Base-by-base conservation (phyloP, 2,329 filamentous ascomycete genomes). In the Reticulascus tulasneorum region DNA sequence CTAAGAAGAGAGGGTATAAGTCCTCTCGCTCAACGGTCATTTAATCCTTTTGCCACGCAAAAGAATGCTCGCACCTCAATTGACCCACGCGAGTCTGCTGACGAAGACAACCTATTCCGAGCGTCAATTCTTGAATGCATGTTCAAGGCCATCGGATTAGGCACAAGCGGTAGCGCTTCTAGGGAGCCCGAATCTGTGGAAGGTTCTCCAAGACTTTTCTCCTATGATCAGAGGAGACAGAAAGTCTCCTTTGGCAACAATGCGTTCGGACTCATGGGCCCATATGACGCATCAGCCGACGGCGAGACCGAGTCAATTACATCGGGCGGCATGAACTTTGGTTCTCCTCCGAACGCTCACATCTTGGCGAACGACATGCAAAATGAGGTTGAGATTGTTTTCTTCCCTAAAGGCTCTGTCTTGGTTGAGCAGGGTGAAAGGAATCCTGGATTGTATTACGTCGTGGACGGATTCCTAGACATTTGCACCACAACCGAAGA, bases 381-480 rank as follows among this genome's bases (percentile, higher is more conserved):
- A 45, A 84, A 94, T 44, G 93, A 98, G 35, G 79, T 97, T 4
- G 93, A 98, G 55, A 96, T 98, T 47, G 93, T 98, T 6, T 97
- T 86, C 64, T 98, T 98, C 47, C 91, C 90, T 0, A 87, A 97
- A 58, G 90, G 86, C 3, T 91, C 93, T 2, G 85, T 98, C 1
- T 73, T 98, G 12, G 90, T 98, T 1, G 93, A 98, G 54, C 90
- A 97, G 63, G 91, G 93, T 9, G 93, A 98, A 58, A 78, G 93
- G n/a, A 95, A 94, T 49, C 93, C 93, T 0, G 93, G 93, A 0
- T 60, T 98, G 1, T 98, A 98, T 64, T 98, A 98, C 60, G 91
- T 98, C 4, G 85, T 98, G 32, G 93, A 98, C 57, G 93, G 93
- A 0, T 98, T 98, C 51, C 67, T 98, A 23, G 93, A 98, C 52